Percentiles rank a stretch among this genome's conserved stretches.
These are phyloP conservation scores for Trametes coccinea DNA, from an alignment of 768 basidiomycete species.

Conservation along the genomic window DNA sequence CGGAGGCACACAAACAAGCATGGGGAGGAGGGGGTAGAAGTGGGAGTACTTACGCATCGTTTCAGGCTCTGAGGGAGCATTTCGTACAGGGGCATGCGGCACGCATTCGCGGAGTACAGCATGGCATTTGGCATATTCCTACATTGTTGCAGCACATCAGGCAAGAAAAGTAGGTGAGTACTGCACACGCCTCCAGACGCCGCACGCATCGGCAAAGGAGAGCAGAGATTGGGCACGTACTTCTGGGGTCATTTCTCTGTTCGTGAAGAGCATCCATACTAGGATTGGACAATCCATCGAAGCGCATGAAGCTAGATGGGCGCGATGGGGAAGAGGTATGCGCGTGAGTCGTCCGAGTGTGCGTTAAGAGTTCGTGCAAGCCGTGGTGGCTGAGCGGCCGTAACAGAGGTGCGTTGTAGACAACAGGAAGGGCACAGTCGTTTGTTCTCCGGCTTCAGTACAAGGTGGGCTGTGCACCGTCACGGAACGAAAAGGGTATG, in stretches of 20 bases:
- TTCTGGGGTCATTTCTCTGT: conserved; percentile 68
- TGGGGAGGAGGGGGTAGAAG: background rate
- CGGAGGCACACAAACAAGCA: background rate
- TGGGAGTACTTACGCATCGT: conserved; percentile 57
- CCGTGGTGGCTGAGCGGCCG: background rate
- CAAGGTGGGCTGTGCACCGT: background rate
- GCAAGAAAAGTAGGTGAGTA: too few species aligned
- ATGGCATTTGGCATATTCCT: conserved; percentile 78
- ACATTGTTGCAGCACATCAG: background rate
- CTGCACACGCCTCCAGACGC: too few species aligned
- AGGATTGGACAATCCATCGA: conserved; percentile 64
- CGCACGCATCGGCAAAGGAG: too few species aligned
- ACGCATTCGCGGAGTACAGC: conserved; percentile 61
- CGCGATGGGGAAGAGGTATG: conserved; percentile 2
- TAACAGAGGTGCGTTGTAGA: background rate
- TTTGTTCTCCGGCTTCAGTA: background rate
- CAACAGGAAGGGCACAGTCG: background rate
- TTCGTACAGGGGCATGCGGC: conserved; percentile 52
- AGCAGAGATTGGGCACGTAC: conserved; percentile 37
- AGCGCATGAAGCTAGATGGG: conserved; percentile 19
- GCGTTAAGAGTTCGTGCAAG: background rate
- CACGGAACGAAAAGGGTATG: conserved; percentile 9
- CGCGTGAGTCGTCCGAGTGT: background rate
- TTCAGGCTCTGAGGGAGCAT: conserved; percentile 59
- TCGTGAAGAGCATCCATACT: conserved; percentile 80